Conservation (phyloP, 2,329 filamentous ascomycete genomes). For the Aspergillus pseudonomiae region DNA sequence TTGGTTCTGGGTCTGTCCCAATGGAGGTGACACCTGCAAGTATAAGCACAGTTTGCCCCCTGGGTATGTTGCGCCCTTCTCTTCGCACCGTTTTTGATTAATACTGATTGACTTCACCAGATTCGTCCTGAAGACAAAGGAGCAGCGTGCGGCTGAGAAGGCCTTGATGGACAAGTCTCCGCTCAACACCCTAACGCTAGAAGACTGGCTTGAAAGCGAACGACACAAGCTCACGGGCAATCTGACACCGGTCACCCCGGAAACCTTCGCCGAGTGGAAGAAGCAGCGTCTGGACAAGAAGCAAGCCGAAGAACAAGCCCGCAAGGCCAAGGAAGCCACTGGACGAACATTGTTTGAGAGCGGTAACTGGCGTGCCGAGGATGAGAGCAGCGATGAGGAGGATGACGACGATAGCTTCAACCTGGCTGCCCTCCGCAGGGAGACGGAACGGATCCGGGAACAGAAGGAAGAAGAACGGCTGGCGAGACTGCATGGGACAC, state of each 20-base stretch:
- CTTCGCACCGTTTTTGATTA: conserved; percentile 3
- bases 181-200: conserved; percentile 88
- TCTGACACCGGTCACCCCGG: conserved; percentile 89
- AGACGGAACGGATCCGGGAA: conserved; percentile 77
- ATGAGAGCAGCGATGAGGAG: conserved; percentile 64
- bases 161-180: conserved; percentile 95
- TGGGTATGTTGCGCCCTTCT: conserved; percentile 65
- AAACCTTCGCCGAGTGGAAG: conserved; percentile 97
- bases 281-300: conserved; percentile 93
- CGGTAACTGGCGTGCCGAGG: conserved; percentile 79
- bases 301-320: conserved; percentile 86
- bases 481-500: conserved; percentile 37
- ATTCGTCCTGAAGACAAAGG: conserved; percentile 96
- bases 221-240: conserved; percentile 91
- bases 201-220: conserved; percentile 96
- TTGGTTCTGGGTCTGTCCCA: conserved; percentile 99
- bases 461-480: conserved; percentile 77
- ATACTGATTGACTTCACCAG: conserved; percentile 51
- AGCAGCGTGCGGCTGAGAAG: conserved; percentile 93
- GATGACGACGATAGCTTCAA: conserved; percentile 71
- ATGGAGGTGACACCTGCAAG: conserved; percentile 97
- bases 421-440: conserved; percentile 75
- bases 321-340: conserved; percentile 91
- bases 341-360: conserved; percentile 95
- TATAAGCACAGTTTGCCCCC: conserved; percentile 94